Evolutionary conservation across 2,329 filamentous ascomycete genomes (phyloP).

Genomic region (Atkinsonella texensis): DNA sequence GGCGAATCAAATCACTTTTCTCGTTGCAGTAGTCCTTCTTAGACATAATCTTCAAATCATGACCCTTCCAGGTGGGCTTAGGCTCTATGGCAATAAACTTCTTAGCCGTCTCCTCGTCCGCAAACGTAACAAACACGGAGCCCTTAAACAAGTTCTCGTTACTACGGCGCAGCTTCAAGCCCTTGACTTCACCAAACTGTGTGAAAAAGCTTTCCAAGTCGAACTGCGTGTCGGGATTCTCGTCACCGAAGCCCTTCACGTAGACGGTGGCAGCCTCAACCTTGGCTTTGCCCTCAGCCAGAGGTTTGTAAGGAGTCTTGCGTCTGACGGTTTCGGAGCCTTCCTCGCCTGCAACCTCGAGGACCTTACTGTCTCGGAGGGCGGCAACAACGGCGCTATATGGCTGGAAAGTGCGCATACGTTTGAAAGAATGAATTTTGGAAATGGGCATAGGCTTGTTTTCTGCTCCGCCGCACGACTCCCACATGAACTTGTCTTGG

Average conservation of each 20-base stretch:
- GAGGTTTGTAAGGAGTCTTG: constrained; percentile 56
- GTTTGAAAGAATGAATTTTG: constrained; percentile 76
- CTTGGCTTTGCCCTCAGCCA: constrained; percentile 48
- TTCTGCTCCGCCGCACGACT: constrained; percentile 60
- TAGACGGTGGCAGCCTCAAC: constrained; percentile 70
- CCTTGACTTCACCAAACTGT: constrained; percentile 64
- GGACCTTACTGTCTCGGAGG: constrained; percentile 60
- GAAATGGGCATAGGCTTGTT: constrained; percentile 75
- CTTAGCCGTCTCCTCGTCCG: constrained; percentile 62
- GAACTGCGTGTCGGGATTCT: constrained; percentile 75
- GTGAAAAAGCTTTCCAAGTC: constrained; percentile 90
- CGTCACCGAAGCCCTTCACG: constrained; percentile 85
- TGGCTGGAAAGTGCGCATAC: constrained; percentile 91
- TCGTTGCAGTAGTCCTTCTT: constrained; percentile 81
- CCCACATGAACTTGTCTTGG: constrained; percentile 77
- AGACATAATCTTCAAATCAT: constrained; percentile 69
- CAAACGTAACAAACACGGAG: constrained; percentile 91
- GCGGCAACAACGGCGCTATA: constrained; percentile 74
- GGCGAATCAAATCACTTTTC: constrained; percentile 60
- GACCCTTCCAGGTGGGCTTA: constrained; percentile 72
- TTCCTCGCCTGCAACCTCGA: constrained; percentile 64
- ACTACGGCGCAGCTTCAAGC: constrained; percentile 74
- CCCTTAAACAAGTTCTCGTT: constrained; percentile 76
- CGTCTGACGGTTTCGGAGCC: constrained; percentile 62
- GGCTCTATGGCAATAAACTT: constrained; percentile 71